Conservation (phyloP, 2,329 filamentous ascomycete genomes). For the Thelonectria blattea region DNA sequence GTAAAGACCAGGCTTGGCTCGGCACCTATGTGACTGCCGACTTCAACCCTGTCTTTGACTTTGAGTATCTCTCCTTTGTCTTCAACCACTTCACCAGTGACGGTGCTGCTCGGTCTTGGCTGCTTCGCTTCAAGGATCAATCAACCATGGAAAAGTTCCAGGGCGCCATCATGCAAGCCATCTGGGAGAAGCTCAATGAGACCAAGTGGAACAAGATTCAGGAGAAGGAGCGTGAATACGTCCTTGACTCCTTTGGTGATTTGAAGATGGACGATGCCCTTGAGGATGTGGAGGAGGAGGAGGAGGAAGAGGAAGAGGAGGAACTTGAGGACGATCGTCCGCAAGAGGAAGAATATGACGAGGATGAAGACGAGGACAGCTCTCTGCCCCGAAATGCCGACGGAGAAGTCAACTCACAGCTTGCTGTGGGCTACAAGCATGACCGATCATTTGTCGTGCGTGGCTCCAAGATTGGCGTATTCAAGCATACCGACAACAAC, state of each 20-base stretch:
- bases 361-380: slow-evolving; percentile 74
- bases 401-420: slow-evolving; percentile 87
- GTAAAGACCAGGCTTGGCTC: slow-evolving; percentile 80
- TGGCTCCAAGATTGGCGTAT: slow-evolving; percentile 97
- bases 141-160: slow-evolving; percentile 84
- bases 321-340: slow-evolving; percentile 68
- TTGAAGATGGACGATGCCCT: slow-evolving; percentile 84
- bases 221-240: slow-evolving; percentile 90
- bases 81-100: slow-evolving; percentile 95
- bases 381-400: slow-evolving; percentile 76
- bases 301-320: slow-evolving; percentile 61
- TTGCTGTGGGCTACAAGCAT: slow-evolving; percentile 96
- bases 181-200: slow-evolving; percentile 97
- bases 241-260: slow-evolving; percentile 94
- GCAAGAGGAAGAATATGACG: slow-evolving; percentile 71
- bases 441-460: slow-evolving; percentile 97
- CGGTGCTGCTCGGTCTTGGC: slow-evolving; percentile 92
- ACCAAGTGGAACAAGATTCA: slow-evolving; percentile 94
- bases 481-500: slow-evolving; percentile 94
- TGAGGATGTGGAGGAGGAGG: slow-evolving; percentile 55
- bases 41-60: slow-evolving; percentile 98
- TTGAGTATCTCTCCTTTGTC: slow-evolving; percentile 98
- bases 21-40: slow-evolving; percentile 86
- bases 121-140: slow-evolving; percentile 89
- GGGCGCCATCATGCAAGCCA: slow-evolving; percentile 89